A percentile compares a stretch with the other conserved stretches of the same genome.
Evolutionary conservation across 305 asterid species (phyloP).

Genomic region (Lippia alba): DNA sequence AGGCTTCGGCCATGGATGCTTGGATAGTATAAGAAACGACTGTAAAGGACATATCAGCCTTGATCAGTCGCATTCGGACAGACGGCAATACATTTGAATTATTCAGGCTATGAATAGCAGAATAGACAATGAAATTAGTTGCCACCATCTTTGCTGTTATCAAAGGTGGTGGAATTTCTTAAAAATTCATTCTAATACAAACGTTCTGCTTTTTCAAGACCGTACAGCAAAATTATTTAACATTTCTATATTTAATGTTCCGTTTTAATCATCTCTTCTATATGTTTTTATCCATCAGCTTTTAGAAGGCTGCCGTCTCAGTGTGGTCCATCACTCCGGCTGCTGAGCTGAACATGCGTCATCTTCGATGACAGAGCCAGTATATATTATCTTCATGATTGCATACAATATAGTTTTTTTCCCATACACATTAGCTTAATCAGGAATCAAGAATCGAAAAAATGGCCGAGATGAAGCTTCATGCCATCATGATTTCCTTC

Average conservation of each 20-base stretch:
- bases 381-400: not conserved
- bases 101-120: too few relatives aligned
- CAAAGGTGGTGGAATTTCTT: too few relatives aligned
- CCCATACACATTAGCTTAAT: not conserved
- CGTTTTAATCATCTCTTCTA: not conserved
- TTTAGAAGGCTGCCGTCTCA: not conserved
- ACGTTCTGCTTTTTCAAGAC: not conserved
- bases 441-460: not conserved
- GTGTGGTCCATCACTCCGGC: not conserved
- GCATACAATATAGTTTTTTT: not conserved
- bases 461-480: conserved; percentile 32
- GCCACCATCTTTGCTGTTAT: too few relatives aligned
- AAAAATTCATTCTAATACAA: not conserved
- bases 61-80: too few relatives aligned
- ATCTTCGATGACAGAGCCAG: not conserved
- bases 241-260: not conserved
- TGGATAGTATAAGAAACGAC: too few relatives aligned
- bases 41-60: too few relatives aligned
- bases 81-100: too few relatives aligned
- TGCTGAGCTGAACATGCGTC: not conserved
- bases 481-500: conserved; percentile 34
- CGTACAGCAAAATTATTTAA: not conserved
- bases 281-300: not conserved
- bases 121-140: too few relatives aligned
- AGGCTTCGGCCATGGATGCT: too few relatives aligned